Percentiles rank a stretch among this genome's conserved stretches.
Conservation (phyloP, 2,329 filamentous ascomycete species). For the Ophiostoma australiae region DNA sequence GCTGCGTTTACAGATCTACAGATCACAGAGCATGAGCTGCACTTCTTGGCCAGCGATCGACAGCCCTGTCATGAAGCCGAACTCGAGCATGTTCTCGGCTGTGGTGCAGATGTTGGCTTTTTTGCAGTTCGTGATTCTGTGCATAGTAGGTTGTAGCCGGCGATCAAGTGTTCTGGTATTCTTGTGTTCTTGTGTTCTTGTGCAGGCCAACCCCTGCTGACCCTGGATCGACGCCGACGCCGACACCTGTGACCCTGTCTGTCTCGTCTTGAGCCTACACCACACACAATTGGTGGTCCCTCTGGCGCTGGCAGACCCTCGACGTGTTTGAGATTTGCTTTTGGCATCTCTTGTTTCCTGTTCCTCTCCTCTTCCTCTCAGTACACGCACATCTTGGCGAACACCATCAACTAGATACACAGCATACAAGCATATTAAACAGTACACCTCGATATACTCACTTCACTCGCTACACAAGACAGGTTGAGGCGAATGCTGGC, state of each 20-base stretch:
- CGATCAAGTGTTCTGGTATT: background rate
- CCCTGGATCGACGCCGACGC: background rate
- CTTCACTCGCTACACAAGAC: background rate
- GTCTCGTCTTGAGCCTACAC: background rate
- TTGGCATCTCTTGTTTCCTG: background rate
- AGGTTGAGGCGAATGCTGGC: background rate
- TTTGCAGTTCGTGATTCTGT: background rate
- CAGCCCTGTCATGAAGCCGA: slow-evolving; percentile 9
- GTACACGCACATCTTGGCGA: background rate
- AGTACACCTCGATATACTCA: no score
- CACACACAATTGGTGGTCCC: no score
- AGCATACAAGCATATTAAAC: background rate
- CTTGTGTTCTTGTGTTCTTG: background rate
- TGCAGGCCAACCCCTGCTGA: background rate
- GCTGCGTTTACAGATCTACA: background rate
- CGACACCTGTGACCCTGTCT: background rate
- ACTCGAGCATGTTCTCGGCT: background rate
- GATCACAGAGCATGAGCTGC: background rate
- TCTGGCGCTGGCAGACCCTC: no score
- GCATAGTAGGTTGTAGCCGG: background rate
- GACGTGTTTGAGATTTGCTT: no score
- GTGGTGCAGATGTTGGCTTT: background rate
- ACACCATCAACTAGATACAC: background rate
- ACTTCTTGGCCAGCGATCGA: background rate
- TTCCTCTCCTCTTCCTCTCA: background rate